Conservation (phyloP, 352 stramenopile species). For the Pythium sukuiense region DNA sequence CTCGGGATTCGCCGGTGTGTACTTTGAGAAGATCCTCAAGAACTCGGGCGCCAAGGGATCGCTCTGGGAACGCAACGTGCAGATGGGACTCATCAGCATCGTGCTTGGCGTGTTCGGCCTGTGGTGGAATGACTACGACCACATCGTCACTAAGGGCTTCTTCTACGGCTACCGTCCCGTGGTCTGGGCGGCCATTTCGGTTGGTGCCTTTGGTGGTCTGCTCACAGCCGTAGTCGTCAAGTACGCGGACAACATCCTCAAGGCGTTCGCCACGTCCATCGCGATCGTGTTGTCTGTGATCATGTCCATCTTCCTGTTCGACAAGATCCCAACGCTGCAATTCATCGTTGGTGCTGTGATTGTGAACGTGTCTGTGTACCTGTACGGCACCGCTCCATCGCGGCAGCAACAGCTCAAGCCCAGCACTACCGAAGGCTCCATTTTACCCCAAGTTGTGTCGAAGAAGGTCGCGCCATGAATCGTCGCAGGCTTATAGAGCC, state of each 20-base stretch:
- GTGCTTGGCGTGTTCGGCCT: constrained; percentile 58
- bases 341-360: constrained; percentile 74
- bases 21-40: constrained; percentile 90
- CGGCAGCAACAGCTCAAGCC: constrained; percentile 29
- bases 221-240: constrained; percentile 85
- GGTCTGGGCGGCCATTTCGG: constrained; percentile 67
- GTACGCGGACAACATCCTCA: constrained; percentile 88
- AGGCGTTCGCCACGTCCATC: constrained; percentile 85
- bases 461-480: not conserved
- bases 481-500: not conserved
- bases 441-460: constrained; percentile 10
- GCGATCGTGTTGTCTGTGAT: constrained; percentile 80
- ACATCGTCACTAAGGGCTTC: constrained; percentile 54
- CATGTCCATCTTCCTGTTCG: constrained; percentile 82
- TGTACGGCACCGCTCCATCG: constrained; percentile 62
- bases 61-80: constrained; percentile 83
- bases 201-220: constrained; percentile 72
- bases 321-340: constrained; percentile 74
- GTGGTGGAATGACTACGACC: constrained; percentile 61
- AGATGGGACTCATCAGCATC: constrained; percentile 79
- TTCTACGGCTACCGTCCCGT: constrained; percentile 84
- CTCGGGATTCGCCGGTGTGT: constrained; percentile 83
- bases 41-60: constrained; percentile 51
- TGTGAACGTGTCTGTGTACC: constrained; percentile 81
- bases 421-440: not conserved